Percentiles rank a stretch among this genome's conserved stretches.
Evolutionary conservation across 768 basidiomycete genomes (phyloP).

Genomic region (Psilocybe cyanescens): DNA sequence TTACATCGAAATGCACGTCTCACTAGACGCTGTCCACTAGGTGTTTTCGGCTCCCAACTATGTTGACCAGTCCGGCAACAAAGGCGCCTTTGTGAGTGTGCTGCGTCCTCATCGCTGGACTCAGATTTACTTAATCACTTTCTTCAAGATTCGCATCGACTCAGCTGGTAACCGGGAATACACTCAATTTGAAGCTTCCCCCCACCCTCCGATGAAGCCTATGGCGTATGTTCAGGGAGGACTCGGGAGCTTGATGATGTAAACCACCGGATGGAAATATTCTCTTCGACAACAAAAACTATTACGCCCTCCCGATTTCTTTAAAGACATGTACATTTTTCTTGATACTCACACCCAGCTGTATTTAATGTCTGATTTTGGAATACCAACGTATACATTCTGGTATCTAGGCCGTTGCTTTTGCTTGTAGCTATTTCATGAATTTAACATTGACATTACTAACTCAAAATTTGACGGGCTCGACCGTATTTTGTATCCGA

Average conservation of each 20-base stretch:
- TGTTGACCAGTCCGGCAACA: constrained; percentile 90
- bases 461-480: no score
- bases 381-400: not conserved
- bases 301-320: not conserved
- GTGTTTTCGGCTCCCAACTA: constrained; percentile 97
- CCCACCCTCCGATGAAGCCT: constrained; percentile 89
- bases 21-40: constrained; percentile 35
- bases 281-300: not conserved
- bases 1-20: constrained; percentile 4
- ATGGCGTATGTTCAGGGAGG: constrained; percentile 87
- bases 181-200: constrained; percentile 81
- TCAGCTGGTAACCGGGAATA: constrained; percentile 74
- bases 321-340: not conserved
- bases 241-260: constrained; percentile 73
- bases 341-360: not conserved
- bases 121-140: constrained; percentile 5
- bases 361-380: not conserved
- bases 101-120: not conserved
- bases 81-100: constrained; percentile 82
- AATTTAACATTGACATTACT: not conserved
- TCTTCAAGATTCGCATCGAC: constrained; percentile 79
- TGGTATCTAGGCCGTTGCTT: not conserved
- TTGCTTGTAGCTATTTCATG: not conserved
- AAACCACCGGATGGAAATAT: not conserved
- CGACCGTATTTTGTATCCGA: no score